Conservation (phyloP, 768 basidiomycete genomes). For the Heimioporus sp. region DNA sequence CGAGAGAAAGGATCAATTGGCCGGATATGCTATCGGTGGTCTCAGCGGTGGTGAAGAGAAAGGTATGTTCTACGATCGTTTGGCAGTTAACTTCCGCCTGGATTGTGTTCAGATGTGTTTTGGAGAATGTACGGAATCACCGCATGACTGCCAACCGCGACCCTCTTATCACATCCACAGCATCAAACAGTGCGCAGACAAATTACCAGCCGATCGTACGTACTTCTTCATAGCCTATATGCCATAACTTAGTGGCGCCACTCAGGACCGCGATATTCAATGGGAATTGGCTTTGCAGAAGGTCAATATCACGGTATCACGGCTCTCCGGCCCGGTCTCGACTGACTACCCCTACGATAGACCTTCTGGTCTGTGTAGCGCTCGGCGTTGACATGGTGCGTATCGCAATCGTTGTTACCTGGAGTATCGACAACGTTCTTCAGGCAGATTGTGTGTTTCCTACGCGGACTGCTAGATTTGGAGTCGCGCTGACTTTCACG, state of each 20-base stretch:
- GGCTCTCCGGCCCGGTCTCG: background rate
- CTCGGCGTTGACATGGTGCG: conserved; percentile 90
- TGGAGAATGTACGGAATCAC: conserved; percentile 68
- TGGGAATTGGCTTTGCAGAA: conserved; percentile 94
- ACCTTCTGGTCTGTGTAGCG: conserved; percentile 87
- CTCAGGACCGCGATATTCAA: conserved; percentile 83
- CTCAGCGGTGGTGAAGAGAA: conserved; percentile 91
- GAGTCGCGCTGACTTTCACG: conserved; percentile 78
- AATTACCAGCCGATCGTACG: conserved; percentile 76
- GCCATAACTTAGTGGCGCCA: conserved; percentile 9
- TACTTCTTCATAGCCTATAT: background rate
- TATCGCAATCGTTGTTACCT: background rate
- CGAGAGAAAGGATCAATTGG: conserved; percentile 65
- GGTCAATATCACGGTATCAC: conserved; percentile 40
- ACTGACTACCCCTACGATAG: conserved; percentile 34
- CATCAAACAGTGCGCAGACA: conserved; percentile 78
- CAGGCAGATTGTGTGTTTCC: conserved; percentile 94
- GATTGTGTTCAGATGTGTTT: conserved; percentile 58
- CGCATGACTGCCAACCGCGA: background rate
- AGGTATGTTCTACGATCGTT: conserved; percentile 43
- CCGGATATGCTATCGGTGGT: conserved; percentile 92
- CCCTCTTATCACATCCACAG: conserved; percentile 36
- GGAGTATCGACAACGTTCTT: background rate
- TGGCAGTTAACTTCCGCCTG: conserved; percentile 3
- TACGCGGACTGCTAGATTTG: conserved; percentile 88